Evolutionary conservation across 2,329 filamentous ascomycete species (phyloP).

Genomic region (Phaeosphaeria sp.): DNA sequence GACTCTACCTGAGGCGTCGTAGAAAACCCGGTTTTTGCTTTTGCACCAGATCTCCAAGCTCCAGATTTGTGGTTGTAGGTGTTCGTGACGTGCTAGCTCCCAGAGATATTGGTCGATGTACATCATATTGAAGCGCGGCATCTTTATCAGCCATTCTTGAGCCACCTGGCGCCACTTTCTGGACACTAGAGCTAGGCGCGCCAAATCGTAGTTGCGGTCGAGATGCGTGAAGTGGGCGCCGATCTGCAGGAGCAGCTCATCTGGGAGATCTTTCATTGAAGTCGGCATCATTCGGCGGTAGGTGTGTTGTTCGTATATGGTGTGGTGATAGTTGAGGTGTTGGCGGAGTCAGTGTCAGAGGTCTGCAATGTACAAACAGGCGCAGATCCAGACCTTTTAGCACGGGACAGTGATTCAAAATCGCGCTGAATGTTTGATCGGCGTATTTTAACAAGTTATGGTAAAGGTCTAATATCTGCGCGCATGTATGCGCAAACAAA

Average conservation of each 20-base stretch:
- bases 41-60: constrained; percentile 22
- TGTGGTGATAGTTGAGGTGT: background rate
- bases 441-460: too few species aligned
- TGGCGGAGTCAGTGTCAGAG: too few species aligned
- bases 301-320: background rate
- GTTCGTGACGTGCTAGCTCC: constrained; percentile 7
- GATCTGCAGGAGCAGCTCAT: constrained; percentile 23
- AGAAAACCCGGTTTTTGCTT: constrained; percentile 6
- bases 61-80: constrained; percentile 11
- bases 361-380: too few species aligned
- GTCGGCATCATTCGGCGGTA: background rate
- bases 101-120: constrained; percentile 22
- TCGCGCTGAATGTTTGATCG: too few species aligned
- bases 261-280: constrained; percentile 15
- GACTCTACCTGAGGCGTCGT: background rate
- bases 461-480: background rate
- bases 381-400: too few species aligned
- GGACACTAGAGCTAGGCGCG: constrained; percentile 20
- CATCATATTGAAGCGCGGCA: constrained; percentile 21
- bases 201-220: constrained; percentile 17
- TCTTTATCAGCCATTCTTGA: constrained; percentile 22
- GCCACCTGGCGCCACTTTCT: constrained; percentile 17
- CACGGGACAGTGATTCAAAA: too few species aligned
- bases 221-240: constrained; percentile 7
- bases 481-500: background rate